A percentile compares a stretch with the other conserved stretches of the same genome.
phyloP scores from a whole-genome alignment of 2,329 filamentous ascomycete species.

The Xylaria sp. region DNA sequence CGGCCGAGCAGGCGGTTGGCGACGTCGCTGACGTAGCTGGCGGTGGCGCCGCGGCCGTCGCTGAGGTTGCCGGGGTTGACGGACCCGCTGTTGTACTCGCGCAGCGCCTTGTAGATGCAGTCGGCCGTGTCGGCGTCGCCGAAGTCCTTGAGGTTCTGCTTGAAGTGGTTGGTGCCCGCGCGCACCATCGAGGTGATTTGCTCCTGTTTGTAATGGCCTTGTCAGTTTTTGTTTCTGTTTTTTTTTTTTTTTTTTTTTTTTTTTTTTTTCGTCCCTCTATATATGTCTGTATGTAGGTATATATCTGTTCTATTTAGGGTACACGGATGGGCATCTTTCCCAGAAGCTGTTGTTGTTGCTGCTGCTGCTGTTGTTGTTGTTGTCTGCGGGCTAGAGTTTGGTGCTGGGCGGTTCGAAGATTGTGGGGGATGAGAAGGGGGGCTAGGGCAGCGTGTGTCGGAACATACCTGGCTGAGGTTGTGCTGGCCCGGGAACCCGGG shows the following conservation, averaged over 20 bases:
- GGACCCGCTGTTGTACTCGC: constrained; percentile 45
- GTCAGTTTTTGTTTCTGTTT: no score
- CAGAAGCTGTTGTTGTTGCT: no score
- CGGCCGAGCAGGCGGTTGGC: constrained; percentile 42
- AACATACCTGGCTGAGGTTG: constrained; percentile 35
- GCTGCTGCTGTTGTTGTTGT: no score
- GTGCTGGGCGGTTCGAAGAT: no score
- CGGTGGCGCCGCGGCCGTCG: constrained; percentile 40
- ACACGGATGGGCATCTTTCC: no score
- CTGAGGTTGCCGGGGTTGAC: constrained; percentile 41
- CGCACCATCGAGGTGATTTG: constrained; percentile 41
- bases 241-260: no score
- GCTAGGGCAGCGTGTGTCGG: neutral
- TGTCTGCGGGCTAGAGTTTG: no score
- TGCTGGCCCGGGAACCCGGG: constrained; percentile 39
- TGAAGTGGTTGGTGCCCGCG: constrained; percentile 35
- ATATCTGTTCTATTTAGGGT: no score
- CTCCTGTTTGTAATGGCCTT: no score
- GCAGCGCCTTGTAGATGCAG: constrained; percentile 43
- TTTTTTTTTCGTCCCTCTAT: no score
- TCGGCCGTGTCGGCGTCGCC: constrained; percentile 34
- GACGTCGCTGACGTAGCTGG: constrained; percentile 43
- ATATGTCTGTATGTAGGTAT: neutral
- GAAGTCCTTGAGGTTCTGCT: constrained; percentile 33
- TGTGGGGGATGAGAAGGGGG: neutral